Evolutionary conservation across 2,329 filamentous ascomycete genomes (phyloP).

Genomic region (Diaporthe capsici): DNA sequence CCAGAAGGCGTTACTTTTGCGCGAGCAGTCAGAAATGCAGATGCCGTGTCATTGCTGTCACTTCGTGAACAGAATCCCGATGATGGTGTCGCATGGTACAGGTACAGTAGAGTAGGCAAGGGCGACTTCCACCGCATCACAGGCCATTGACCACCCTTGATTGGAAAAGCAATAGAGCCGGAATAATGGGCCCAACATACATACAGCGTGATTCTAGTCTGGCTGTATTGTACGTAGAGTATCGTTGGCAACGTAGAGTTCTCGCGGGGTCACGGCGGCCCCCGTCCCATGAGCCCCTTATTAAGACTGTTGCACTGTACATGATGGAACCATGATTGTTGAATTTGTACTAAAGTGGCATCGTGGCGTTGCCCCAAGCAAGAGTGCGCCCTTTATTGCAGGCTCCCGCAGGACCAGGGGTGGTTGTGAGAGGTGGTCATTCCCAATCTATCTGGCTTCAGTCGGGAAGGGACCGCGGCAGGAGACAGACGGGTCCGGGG

Average conservation of each 20-base stretch:
- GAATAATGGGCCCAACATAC: neutral
- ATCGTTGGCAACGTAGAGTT: conserved; percentile 8
- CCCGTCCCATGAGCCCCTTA: conserved; percentile 17
- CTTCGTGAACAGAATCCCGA: neutral
- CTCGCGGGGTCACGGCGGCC: conserved; percentile 12
- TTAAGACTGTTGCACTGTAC: conserved; percentile 24
- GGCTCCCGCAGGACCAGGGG: conserved; percentile 20
- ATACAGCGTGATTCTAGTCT: conserved; percentile 8
- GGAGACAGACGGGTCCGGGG: conserved; percentile 10
- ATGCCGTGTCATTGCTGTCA: conserved; percentile 9
- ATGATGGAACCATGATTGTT: conserved; percentile 21
- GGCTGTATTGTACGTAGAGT: conserved; percentile 30
- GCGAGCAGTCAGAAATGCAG: conserved; percentile 13
- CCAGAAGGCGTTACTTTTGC: neutral
- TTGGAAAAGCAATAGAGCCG: neutral
- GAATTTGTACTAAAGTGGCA: conserved; percentile 32
- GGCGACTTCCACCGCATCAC: neutral
- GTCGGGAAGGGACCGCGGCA: conserved; percentile 13
- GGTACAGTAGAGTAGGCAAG: neutral
- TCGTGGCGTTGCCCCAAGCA: conserved; percentile 38
- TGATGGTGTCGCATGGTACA: neutral
- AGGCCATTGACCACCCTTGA: neutral
- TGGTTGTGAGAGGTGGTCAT: conserved; percentile 25
- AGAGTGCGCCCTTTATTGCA: conserved; percentile 23
- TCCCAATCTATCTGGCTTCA: conserved; percentile 38